phyloP scores from a whole-genome alignment of 2,329 filamentous ascomycete genomes.

The Scorias spongiosa region DNA sequence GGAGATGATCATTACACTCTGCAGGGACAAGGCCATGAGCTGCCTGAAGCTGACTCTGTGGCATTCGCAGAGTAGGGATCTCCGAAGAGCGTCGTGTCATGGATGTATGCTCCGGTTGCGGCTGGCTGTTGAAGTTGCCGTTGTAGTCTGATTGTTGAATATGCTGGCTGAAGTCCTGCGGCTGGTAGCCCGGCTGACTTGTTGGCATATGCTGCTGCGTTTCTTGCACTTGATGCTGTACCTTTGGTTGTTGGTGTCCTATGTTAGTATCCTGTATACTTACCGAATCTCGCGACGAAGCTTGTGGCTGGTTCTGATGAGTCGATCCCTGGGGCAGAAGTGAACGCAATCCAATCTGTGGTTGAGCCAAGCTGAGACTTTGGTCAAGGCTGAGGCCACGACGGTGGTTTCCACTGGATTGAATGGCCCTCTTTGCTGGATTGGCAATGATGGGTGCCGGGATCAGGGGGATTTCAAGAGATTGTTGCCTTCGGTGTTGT shows the following conservation, averaged over 20 bases:
- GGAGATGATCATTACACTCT: not conserved
- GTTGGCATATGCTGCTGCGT: slow-evolving; percentile 67
- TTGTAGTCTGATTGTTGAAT: slow-evolving; percentile 38
- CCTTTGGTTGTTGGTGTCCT: slow-evolving; percentile 48
- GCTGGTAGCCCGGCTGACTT: slow-evolving; percentile 54
- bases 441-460: slow-evolving; percentile 43
- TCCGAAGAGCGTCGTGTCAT: not conserved
- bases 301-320: slow-evolving; percentile 17
- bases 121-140: slow-evolving; percentile 12
- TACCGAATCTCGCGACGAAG: slow-evolving; percentile 18
- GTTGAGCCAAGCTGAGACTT: slow-evolving; percentile 17
- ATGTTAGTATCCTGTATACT: slow-evolving; percentile 39
- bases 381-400: slow-evolving; percentile 76
- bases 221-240: slow-evolving; percentile 77
- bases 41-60: not conserved
- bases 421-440: slow-evolving; percentile 35
- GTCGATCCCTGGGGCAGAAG: slow-evolving; percentile 32
- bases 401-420: slow-evolving; percentile 43
- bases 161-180: slow-evolving; percentile 26
- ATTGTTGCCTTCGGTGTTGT: slow-evolving; percentile 76
- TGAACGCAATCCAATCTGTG: slow-evolving; percentile 31
- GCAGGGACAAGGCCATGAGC: not conserved
- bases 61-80: not conserved
- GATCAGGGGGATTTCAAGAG: slow-evolving; percentile 63
- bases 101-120: not conserved